Conservation (phyloP, 257 asterid genomes). For the Buddleja alternifolia region DNA sequence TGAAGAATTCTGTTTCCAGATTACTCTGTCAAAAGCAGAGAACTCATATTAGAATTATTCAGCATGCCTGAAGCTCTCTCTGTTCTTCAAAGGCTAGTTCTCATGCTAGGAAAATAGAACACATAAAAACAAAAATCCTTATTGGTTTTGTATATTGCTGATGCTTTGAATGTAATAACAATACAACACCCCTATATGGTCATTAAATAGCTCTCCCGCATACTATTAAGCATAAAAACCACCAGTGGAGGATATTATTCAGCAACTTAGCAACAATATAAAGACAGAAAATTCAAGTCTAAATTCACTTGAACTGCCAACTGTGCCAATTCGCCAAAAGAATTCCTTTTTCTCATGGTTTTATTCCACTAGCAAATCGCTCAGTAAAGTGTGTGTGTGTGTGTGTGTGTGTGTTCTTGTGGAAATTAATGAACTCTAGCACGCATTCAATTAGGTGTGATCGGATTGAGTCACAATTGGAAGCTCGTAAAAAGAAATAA, state of each 20-base stretch:
- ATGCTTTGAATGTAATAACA: slow-evolving; percentile 13
- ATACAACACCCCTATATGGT: not conserved
- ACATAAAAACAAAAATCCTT: not conserved
- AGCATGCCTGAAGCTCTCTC: slow-evolving; percentile 19
- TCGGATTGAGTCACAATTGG: not conserved
- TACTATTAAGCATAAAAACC: slow-evolving; percentile 10
- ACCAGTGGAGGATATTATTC: slow-evolving; percentile 3
- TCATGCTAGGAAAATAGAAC: not conserved
- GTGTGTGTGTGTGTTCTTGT: too few relatives aligned
- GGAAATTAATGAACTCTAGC: too few relatives aligned
- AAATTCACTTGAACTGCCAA: slow-evolving; percentile 18
- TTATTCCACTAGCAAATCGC: not conserved
- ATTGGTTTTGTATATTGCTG: not conserved
- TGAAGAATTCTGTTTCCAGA: slow-evolving; percentile 81
- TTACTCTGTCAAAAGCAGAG: slow-evolving; percentile 48
- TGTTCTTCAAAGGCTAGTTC: not conserved
- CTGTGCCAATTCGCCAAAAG: not conserved
- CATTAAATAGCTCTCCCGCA: too few relatives aligned
- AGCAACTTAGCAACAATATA: slow-evolving; percentile 23
- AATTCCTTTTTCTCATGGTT: not conserved
- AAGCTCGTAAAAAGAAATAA: not conserved
- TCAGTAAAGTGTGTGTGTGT: too few relatives aligned
- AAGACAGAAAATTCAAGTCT: slow-evolving; percentile 19
- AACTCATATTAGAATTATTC: too few relatives aligned
- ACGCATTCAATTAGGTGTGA: too few relatives aligned